Conservation (phyloP, 495 filamentous ascomycete species). For the Tetracladium setigerum region DNA sequence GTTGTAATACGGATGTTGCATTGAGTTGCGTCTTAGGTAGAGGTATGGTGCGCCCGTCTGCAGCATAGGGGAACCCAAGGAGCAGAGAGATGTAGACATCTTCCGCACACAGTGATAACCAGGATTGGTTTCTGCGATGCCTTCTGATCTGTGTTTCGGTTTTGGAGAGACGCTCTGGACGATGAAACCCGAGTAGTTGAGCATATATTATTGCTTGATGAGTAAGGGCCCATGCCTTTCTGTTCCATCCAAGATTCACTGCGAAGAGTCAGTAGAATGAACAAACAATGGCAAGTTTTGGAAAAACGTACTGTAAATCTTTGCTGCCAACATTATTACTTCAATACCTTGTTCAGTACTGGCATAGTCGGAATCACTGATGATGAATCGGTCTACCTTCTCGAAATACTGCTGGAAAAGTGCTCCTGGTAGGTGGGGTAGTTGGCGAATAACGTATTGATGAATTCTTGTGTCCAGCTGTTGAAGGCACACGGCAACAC, state of each 20-base stretch:
- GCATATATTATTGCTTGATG: conserved; percentile 6
- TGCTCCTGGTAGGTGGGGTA: background rate
- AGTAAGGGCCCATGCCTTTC: conserved; percentile 1
- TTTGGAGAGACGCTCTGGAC: background rate
- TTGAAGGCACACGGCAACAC: conserved; percentile 5
- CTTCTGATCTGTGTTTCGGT: background rate
- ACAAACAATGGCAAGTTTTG: too few relatives aligned
- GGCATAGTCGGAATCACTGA: conserved; percentile 3
- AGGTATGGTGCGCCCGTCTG: conserved; percentile 3
- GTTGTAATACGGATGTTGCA: background rate
- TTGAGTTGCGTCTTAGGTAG: background rate
- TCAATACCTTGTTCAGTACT: conserved; percentile 2
- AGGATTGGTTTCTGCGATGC: background rate
- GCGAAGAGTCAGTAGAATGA: too few relatives aligned
- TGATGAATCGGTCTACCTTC: background rate
- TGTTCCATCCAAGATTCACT: conserved; percentile 9
- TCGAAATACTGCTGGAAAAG: conserved; percentile 8
- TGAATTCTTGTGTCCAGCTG: conserved; percentile 5
- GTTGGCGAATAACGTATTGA: conserved; percentile 6
- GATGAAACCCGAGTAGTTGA: conserved; percentile 9
- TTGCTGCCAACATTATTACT: background rate
- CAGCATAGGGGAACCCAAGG: conserved; percentile 8
- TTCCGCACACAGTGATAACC: conserved; percentile 5
- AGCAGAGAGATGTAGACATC: conserved; percentile 6
- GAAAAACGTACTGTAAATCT: background rate